phyloP scores from a whole-genome alignment of 2,329 filamentous ascomycete species.

The Alternaria brassicae region DNA sequence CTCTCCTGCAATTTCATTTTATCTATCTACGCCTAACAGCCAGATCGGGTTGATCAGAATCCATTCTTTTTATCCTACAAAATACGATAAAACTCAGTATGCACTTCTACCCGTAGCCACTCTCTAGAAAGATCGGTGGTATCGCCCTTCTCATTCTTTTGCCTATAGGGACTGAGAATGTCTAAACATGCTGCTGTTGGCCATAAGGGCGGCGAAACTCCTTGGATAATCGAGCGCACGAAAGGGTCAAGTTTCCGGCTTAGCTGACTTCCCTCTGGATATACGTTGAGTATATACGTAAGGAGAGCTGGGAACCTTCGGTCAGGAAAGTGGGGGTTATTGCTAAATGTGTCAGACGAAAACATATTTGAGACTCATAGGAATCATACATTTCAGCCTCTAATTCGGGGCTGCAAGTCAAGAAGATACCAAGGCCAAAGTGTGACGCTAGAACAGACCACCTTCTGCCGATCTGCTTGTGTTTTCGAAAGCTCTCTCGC shows the following conservation, averaged over 20 bases:
- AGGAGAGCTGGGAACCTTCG: slow-evolving; percentile 5
- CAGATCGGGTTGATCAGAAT: slow-evolving; percentile 1
- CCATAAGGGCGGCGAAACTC: slow-evolving; percentile 7
- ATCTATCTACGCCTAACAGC: slow-evolving; percentile 4
- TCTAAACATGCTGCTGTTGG: slow-evolving; percentile 6
- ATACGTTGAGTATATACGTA: slow-evolving; percentile 3
- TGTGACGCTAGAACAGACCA: slow-evolving; percentile 8
- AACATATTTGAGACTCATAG: slow-evolving; percentile 1
- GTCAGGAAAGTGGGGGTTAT: slow-evolving; percentile 4
- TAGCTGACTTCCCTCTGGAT: slow-evolving; percentile 5
- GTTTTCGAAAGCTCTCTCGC: slow-evolving; percentile 9
- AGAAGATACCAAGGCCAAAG: slow-evolving; percentile 5
- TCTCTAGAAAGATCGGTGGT: not conserved
- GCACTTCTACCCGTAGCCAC: slow-evolving; percentile 9
- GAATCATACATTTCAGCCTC: slow-evolving; percentile 8
- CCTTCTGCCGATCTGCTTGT: slow-evolving; percentile 8
- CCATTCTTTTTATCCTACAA: slow-evolving; percentile 2
- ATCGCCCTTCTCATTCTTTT: slow-evolving; percentile 1
- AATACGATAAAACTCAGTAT: slow-evolving; percentile 9
- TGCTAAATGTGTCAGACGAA: slow-evolving; percentile 8
- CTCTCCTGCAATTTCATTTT: slow-evolving; percentile 2
- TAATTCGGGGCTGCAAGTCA: slow-evolving; percentile 4
- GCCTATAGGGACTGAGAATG: slow-evolving; percentile 1
- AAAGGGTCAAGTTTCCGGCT: slow-evolving; percentile 4
- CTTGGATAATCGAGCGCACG: slow-evolving; percentile 1